These are phyloP conservation scores for Lactarius indigo DNA, from an alignment of 768 basidiomycete species.

Conservation along the genomic window DNA sequence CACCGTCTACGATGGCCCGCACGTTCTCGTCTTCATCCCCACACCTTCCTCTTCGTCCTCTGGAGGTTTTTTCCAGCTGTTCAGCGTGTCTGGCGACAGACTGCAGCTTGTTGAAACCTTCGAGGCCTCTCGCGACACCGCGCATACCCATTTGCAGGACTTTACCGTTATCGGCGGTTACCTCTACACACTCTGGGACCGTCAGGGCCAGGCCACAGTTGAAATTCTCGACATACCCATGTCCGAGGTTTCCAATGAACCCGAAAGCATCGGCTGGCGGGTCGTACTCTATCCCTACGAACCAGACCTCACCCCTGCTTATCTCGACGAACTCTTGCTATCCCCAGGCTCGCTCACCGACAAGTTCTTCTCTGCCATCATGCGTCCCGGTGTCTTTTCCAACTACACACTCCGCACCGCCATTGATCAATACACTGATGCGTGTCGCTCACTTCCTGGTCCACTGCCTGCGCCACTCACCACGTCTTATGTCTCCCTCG, in stretches of 20 bases:
- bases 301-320: slow-evolving; percentile 76
- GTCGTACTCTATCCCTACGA: slow-evolving; percentile 61
- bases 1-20: slow-evolving; percentile 59
- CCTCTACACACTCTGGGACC: slow-evolving; percentile 77
- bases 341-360: slow-evolving; percentile 68
- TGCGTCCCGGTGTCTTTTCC: slow-evolving; percentile 88
- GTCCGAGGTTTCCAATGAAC: slow-evolving; percentile 33
- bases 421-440: slow-evolving; percentile 75
- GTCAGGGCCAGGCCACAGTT: slow-evolving; percentile 69
- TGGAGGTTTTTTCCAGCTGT: slow-evolving; percentile 78
- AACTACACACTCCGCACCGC: slow-evolving; percentile 75
- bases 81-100: slow-evolving; percentile 53
- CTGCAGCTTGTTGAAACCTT: slow-evolving; percentile 55
- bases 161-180: slow-evolving; percentile 54
- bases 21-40: slow-evolving; percentile 70
- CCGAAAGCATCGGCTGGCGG: slow-evolving; percentile 45
- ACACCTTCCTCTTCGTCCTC: slow-evolving; percentile 57
- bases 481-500: slow-evolving; percentile 59
- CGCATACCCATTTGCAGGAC: slow-evolving; percentile 73
- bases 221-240: slow-evolving; percentile 52
- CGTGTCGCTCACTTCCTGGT: slow-evolving; percentile 64
- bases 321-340: slow-evolving; percentile 80
- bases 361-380: slow-evolving; percentile 77
- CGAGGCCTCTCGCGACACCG: slow-evolving; percentile 56
- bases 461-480: slow-evolving; percentile 54